Percentiles rank a stretch among this genome's conserved stretches.
These are phyloP conservation scores for Suillus clintonianus DNA, from an alignment of 768 basidiomycete species.

Conservation along the genomic window DNA sequence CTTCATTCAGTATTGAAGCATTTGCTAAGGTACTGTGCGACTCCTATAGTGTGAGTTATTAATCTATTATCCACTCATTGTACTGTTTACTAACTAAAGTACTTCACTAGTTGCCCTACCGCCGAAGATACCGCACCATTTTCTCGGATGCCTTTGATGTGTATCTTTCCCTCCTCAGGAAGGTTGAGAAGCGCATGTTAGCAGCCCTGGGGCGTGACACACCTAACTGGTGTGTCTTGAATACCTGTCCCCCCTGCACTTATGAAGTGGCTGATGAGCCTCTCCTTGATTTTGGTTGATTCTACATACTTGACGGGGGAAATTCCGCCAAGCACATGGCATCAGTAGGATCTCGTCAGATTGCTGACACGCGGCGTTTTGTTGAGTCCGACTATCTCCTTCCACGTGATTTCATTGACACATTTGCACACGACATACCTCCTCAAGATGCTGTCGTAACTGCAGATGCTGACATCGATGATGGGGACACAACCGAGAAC, in stretches of 20 bases:
- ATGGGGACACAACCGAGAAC: too few relatives aligned
- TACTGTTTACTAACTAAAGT: too few relatives aligned
- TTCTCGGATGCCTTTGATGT: conserved; percentile 38
- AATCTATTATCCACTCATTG: conserved; percentile 12
- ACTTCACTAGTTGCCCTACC: conserved; percentile 22
- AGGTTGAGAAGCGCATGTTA: conserved; percentile 23
- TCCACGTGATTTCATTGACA: too few relatives aligned
- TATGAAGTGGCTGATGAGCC: conserved; percentile 29
- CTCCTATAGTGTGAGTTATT: conserved; percentile 18
- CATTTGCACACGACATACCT: too few relatives aligned
- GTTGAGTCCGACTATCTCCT: too few relatives aligned
- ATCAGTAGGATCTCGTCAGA: too few relatives aligned
- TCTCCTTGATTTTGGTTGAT: too few relatives aligned
- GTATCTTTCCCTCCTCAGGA: conserved; percentile 30
- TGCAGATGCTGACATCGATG: too few relatives aligned
- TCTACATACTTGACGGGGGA: too few relatives aligned
- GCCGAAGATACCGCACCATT: conserved; percentile 15
- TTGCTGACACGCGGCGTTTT: too few relatives aligned
- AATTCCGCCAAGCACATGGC: too few relatives aligned
- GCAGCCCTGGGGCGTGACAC: conserved; percentile 25
- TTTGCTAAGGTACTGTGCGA: conserved; percentile 29
- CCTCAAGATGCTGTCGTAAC: too few relatives aligned
- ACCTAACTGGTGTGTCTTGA: conserved; percentile 30
- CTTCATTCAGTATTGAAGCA: conserved; percentile 28
- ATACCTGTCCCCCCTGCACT: conserved; percentile 39